Base-by-base conservation (phyloP, 768 basidiomycete genomes). In the Hypholoma sublateritium region DNA sequence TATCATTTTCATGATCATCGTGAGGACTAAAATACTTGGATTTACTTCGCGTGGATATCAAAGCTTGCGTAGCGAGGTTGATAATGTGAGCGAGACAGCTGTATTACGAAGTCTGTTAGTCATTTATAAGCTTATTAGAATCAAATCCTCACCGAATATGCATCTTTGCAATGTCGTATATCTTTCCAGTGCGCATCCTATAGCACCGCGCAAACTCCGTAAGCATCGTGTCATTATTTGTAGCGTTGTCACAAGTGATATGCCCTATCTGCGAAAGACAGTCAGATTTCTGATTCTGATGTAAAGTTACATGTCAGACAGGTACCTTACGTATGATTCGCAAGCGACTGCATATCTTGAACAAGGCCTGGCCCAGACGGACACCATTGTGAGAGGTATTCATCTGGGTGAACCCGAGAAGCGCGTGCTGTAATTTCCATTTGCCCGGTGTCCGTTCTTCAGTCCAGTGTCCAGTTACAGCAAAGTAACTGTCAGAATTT, bases 361-460 rank as follows among this genome's bases (percentile, higher is more conserved):
- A 59, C 1, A 59, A 35, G 1, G 58, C 53, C 24, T 59, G 53
- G 16, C 53, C 58, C 44, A 41, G 34, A 24, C 57, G 5, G 4
- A 36, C 36, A 0, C 77, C 76, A 53, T 71, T 69, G 56, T 80
- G 78, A 0, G 73, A 59, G 3, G 64, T 70, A 50, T 80, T 80
- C 43, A 80, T 56, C 3, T 54, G 65, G 0, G 56, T 64, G 42
- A 79, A 80, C 0, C 72, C 72, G 0, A 78, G 32, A 0, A 80
- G 62, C 0, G 70, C 70, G 5, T 51, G 58, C 17, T 74, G 47
- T 5, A 73, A 58, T 21, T 43, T 54, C 75, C 75, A 78, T 17
- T 59, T 17, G 9, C 58, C 48, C n/a, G 57, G 43, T 0, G 8
- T 19, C 50, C 69, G 65, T 50, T 73, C 69, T 55, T 77, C 70